Evolutionary conservation across 345 rosid species (phyloP), one percentile per base, ranked within the genome.

Genomic region (Mercurialis annua): DNA sequence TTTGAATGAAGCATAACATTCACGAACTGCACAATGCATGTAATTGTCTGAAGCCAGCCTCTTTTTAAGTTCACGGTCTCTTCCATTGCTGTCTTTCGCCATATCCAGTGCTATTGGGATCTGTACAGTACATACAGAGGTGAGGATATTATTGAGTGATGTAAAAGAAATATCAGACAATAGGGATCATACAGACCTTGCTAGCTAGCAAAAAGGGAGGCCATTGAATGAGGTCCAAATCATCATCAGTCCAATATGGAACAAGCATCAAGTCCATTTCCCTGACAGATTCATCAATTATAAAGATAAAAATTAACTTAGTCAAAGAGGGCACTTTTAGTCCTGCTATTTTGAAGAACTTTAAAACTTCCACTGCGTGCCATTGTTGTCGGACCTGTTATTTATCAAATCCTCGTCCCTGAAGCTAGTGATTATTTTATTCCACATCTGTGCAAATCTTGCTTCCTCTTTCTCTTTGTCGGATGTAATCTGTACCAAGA

Each of bases 171-270:
- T 24, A 26, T 4, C 33, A 24, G 8, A 42, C 15, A 20, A 29
- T 27, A 60, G 29, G 33, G 26, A 60, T 23, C n/a, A 47, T 61
- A 70, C 73, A 73, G 69, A 88, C 99, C 96, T 89, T 95, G 96
- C 98, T 95, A 53, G 99, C 98, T 55, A 95, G 84, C 76, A 95
- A 75, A 81, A 95, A 92, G 4, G 98, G 99, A 74, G 99, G 99
- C 98, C 98, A 95, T 58, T 95, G 99, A 61, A 79, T 88, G 49
- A 86, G 84, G n/a, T 81, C 90, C 77, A 95, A 79, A 71, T 85
- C 97, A 73, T 89, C 93, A 78, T 92, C 97, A 68, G 98, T 97
- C 98, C 97, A 95, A 80, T 95, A 95, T 50, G 99, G 99, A 76
- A 95, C 98, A 81, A 95, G 98, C 80, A 95, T 81, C 72, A 95